Evolutionary conservation across 2,329 filamentous ascomycete genomes (phyloP).

Genomic region (Arthrobotrys sinensis): DNA sequence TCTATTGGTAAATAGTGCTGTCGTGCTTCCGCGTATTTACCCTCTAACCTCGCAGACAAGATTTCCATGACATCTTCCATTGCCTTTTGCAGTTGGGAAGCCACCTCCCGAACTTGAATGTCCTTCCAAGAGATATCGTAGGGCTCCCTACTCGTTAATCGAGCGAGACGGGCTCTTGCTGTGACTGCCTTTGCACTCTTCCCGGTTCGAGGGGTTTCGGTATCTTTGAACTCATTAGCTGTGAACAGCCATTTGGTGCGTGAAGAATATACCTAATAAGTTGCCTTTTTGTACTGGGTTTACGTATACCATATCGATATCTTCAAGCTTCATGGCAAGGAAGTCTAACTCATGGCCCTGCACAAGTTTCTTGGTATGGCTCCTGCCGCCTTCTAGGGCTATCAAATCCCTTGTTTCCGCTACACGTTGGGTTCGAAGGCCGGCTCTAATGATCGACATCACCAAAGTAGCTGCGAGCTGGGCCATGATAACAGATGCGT

Average conservation of each 20-base stretch:
- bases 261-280: not conserved
- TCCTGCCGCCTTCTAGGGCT: not conserved
- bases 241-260: no score
- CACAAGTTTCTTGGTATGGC: not conserved
- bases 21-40: not conserved
- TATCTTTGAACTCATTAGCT: no score
- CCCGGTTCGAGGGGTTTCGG: not conserved
- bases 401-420: not conserved
- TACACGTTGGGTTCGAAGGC: constrained; percentile 42
- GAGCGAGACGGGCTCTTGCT: constrained; percentile 1
- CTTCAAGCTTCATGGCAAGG: not conserved
- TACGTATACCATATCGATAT: not conserved
- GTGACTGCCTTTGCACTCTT: not conserved
- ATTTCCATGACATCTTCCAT: constrained; percentile 13
- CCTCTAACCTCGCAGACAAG: not conserved
- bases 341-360: constrained; percentile 20
- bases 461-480: constrained; percentile 48
- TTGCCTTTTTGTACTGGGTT: not conserved
- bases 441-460: constrained; percentile 59
- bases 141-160: not conserved
- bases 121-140: not conserved
- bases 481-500: constrained; percentile 49
- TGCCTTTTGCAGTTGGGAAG: not conserved
- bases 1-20: not conserved
- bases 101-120: constrained; percentile 2